Evolutionary conservation across 371 early-diverging fungal genomes (phyloP), one percentile per base, ranked within the genome.

Genomic region (Rhizopus sp.): DNA sequence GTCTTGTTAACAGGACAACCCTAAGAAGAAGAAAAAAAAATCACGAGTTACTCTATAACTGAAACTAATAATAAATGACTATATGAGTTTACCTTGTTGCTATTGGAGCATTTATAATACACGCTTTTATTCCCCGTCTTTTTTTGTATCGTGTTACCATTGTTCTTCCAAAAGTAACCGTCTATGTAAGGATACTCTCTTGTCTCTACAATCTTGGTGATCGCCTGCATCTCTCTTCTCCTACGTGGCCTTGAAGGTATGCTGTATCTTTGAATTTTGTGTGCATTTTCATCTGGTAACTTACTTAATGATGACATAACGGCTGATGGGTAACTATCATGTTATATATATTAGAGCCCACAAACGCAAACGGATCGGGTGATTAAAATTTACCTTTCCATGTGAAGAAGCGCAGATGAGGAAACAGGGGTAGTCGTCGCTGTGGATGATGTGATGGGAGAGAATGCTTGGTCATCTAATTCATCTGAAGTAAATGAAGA

Each of bases 1-100:
- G 87, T 87, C 60, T 87, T 87, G 62, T 87, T 87, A 2, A 87
- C 87, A 42, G 81, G 75, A 47, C 81, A 81, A 6, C 80, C 80
- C 73, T 78, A 54, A 40, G 23, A 3, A 3, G 38, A 23, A 47
- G n/a, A 39, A 55, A 23, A 49, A 16, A 57, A 31, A 58, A 46
- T 12, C 15, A 49, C 31, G 5, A 3, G 5, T 37, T 29, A 13
- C 15, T n/a, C 34, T 37, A 37, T 29, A 38, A 39, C 29, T 17
- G 30, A 17, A 16, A 23, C 13, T 34, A 8, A 23, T 23, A 23
- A 23, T 23, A 23, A 23, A 23, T 23, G 23, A 23, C 16, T 30
- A 7, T 15, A 17, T 5, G 33, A n/a, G 17, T 23, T 55, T 65
- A 69, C 74, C 60, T 73, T 76, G 39, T 64, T 66, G 34, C 77